Percentiles rank a stretch among this genome's conserved stretches.
Evolutionary conservation across 2,329 filamentous ascomycete genomes (phyloP).

Genomic region (Phyllosticta capitalensis): DNA sequence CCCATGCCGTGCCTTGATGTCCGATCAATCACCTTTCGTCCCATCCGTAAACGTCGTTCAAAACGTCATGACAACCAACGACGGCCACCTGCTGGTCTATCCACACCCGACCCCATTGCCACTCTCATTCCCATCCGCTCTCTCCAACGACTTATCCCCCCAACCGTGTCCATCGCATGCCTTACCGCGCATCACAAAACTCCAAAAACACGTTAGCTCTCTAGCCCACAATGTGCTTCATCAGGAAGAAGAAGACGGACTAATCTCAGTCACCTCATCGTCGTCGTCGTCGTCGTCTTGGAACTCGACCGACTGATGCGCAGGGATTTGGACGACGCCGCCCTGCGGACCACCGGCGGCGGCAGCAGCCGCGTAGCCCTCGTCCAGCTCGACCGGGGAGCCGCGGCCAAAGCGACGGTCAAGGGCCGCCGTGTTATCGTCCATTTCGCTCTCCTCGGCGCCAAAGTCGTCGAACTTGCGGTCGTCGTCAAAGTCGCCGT

Average conservation of each 20-base stretch:
- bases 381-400: slow-evolving; percentile 1
- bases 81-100: too few species aligned
- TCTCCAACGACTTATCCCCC: too few species aligned
- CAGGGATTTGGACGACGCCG: neutral
- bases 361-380: neutral
- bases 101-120: too few species aligned
- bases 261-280: slow-evolving; percentile 13
- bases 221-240: too few species aligned
- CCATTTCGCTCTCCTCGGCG: neutral
- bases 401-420: neutral
- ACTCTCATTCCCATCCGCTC: too few species aligned
- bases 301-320: neutral
- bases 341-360: slow-evolving; percentile 3
- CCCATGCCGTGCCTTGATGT: too few species aligned
- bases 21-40: too few species aligned
- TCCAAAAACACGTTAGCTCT: too few species aligned
- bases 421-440: neutral
- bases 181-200: too few species aligned
- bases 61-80: too few species aligned
- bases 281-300: slow-evolving; percentile 6
- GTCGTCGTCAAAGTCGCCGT: neutral
- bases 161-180: too few species aligned
- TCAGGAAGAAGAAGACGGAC: neutral
- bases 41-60: too few species aligned
- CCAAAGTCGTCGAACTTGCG: neutral